phyloP scores from a whole-genome alignment of 352 stramenopile genomes.

The Globisporangium takayamanum region DNA sequence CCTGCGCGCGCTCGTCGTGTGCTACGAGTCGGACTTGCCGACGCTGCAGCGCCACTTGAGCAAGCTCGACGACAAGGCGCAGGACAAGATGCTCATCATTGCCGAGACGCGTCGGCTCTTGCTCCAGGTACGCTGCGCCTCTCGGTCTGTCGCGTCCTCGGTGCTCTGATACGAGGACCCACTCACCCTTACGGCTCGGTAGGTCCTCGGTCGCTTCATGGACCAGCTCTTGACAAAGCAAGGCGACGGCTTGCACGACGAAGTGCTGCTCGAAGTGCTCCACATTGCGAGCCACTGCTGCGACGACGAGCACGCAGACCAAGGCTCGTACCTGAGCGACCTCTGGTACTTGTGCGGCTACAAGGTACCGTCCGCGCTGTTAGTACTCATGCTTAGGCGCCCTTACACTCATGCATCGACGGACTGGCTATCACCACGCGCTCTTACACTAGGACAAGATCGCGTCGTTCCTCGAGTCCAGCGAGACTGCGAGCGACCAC shows the following conservation, averaged over 20 bases:
- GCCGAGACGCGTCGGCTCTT: constrained; percentile 39
- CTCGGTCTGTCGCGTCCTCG: not conserved
- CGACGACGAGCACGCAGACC: constrained; percentile 38
- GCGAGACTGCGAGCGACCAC: constrained; percentile 47
- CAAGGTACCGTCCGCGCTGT: constrained; percentile 20
- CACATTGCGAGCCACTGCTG: constrained; percentile 57
- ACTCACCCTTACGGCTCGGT: not conserved
- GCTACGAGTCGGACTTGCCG: constrained; percentile 55
- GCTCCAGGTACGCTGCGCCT: constrained; percentile 20
- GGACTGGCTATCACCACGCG: not conserved
- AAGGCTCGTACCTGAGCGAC: constrained; percentile 68
- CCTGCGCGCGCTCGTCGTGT: constrained; percentile 38
- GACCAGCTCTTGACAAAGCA: constrained; percentile 30
- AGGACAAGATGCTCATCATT: constrained; percentile 28
- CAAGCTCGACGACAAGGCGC: constrained; percentile 33
- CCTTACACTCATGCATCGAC: not conserved
- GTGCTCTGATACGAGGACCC: not conserved
- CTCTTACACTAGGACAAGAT: constrained; percentile 32
- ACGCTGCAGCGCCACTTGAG: constrained; percentile 34
- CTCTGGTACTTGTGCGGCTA: constrained; percentile 59
- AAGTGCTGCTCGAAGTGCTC: constrained; percentile 50
- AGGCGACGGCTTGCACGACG: constrained; percentile 14
- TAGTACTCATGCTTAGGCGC: not conserved
- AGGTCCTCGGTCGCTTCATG: constrained; percentile 27
- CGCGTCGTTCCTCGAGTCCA: constrained; percentile 37